Evolutionary conservation across 164 flowering plant species (phyloP).

Genomic region (Tinospora cordifolia): DNA sequence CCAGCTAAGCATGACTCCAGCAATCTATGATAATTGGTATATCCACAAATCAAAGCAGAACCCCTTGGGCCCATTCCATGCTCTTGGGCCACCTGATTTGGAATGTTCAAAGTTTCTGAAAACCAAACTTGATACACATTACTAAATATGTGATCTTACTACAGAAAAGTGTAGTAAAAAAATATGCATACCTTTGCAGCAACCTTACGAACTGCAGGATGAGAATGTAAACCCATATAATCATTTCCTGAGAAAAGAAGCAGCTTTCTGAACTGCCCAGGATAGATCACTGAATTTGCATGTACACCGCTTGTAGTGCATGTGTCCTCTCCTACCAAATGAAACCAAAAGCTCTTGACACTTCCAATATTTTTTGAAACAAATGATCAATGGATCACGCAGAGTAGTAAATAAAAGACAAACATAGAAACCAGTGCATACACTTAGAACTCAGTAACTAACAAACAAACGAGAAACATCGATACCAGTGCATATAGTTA

Average conservation of each 20-base stretch:
- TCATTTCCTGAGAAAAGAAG: slow-evolving; percentile 90
- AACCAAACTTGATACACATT: not conserved
- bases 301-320: slow-evolving; percentile 15
- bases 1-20: slow-evolving; percentile 72
- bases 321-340: slow-evolving; percentile 37
- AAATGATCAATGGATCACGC: not conserved
- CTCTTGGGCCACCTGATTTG: slow-evolving; percentile 57
- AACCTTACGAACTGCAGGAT: slow-evolving; percentile 65
- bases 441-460: no score
- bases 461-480: slow-evolving; percentile 1
- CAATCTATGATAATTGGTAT: slow-evolving; percentile 66
- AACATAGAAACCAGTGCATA: not conserved
- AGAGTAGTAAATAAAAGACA: slow-evolving; percentile 2
- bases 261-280: slow-evolving; percentile 36
- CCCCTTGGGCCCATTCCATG: slow-evolving; percentile 97
- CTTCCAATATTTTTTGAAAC: slow-evolving; percentile 5
- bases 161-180: not conserved
- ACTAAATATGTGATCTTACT: not conserved
- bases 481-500: not conserved
- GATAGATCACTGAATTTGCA: slow-evolving; percentile 10
- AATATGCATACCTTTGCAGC: slow-evolving; percentile 49
- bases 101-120: slow-evolving; percentile 2
- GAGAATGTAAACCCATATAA: slow-evolving; percentile 87
- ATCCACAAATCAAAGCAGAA: slow-evolving; percentile 91
- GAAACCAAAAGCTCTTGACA: slow-evolving; percentile 14